Conservation (phyloP, 2,329 filamentous ascomycete species). For the Colletotrichum salicis region DNA sequence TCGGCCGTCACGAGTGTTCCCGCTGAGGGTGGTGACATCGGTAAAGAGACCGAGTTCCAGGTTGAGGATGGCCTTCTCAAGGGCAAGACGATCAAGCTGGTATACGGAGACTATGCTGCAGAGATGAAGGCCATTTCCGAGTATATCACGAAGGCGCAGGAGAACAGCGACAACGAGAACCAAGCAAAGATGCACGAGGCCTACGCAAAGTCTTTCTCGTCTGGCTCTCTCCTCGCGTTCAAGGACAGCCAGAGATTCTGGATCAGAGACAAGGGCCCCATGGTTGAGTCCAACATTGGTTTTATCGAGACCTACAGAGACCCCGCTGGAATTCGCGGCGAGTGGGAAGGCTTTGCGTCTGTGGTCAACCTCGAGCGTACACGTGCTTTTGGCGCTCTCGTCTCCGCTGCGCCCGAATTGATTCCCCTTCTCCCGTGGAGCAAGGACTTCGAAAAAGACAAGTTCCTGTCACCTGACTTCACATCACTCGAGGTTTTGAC, state of each 20-base stretch:
- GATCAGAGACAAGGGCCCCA: slow-evolving; percentile 85
- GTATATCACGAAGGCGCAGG: slow-evolving; percentile 75
- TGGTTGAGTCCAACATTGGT: slow-evolving; percentile 77
- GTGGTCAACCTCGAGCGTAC: slow-evolving; percentile 92
- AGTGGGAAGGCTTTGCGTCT: slow-evolving; percentile 88
- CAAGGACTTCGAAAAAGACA: slow-evolving; percentile 93
- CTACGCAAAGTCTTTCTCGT: slow-evolving; percentile 79
- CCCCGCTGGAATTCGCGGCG: slow-evolving; percentile 81
- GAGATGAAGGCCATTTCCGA: slow-evolving; percentile 77
- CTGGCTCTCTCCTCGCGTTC: slow-evolving; percentile 79
- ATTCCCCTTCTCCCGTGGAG: slow-evolving; percentile 93
- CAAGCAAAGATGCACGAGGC: slow-evolving; percentile 79
- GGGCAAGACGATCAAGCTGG: slow-evolving; percentile 75
- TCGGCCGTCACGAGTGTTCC: slow-evolving; percentile 72
- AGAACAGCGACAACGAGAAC: slow-evolving; percentile 77
- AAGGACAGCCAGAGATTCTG: slow-evolving; percentile 84
- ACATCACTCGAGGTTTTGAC: slow-evolving; percentile 92
- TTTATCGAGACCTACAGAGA: slow-evolving; percentile 90
- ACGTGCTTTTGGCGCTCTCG: slow-evolving; percentile 85
- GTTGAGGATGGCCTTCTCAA: slow-evolving; percentile 68
- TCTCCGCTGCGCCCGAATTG: slow-evolving; percentile 80
- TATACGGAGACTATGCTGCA: slow-evolving; percentile 78
- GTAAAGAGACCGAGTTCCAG: slow-evolving; percentile 70
- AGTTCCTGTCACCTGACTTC: slow-evolving; percentile 94
- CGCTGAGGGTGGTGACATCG: slow-evolving; percentile 72